phyloP scores from a whole-genome alignment of 768 basidiomycete species.

The Exidia glandulosa region DNA sequence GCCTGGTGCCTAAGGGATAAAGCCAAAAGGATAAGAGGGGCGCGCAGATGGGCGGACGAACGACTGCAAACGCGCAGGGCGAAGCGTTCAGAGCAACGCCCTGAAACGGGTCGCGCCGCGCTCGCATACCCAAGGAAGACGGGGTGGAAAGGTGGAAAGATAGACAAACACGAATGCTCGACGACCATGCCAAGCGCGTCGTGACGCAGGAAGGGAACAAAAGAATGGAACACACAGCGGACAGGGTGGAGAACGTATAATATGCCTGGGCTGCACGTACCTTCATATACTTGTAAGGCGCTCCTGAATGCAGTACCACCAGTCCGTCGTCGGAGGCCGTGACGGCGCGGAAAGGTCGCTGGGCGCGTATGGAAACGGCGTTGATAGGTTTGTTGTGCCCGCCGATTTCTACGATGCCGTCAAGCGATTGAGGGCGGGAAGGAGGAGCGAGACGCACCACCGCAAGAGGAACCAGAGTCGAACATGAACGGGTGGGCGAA shows the following conservation, averaged over 20 bases:
- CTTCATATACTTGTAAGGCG: conserved; percentile 85
- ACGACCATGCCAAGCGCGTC: too few relatives aligned
- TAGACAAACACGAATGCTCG: too few relatives aligned
- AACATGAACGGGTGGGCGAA: conserved; percentile 17
- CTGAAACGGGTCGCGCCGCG: too few relatives aligned
- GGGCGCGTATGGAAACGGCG: conserved; percentile 76
- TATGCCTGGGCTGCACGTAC: conserved; percentile 19
- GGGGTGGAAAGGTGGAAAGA: too few relatives aligned
- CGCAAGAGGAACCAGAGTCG: conserved; percentile 1
- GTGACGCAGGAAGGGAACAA: too few relatives aligned
- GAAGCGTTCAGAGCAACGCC: too few relatives aligned
- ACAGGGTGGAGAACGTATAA: background rate
- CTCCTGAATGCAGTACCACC: conserved; percentile 75
- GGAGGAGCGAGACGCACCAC: background rate
- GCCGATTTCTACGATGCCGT: conserved; percentile 75
- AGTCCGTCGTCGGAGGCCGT: conserved; percentile 77
- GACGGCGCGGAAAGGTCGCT: conserved; percentile 83
- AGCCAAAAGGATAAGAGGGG: too few relatives aligned
- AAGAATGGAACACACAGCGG: too few relatives aligned
- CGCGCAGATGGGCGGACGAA: too few relatives aligned
- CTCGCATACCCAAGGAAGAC: too few relatives aligned
- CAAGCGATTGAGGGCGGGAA: background rate
- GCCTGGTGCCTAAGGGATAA: too few relatives aligned
- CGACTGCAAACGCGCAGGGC: too few relatives aligned
- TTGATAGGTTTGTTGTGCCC: conserved; percentile 89